These are phyloP conservation scores for Hyphopichia wangnamkhiaoensis DNA, from an alignment of 1,139 yeast species.

Conservation along the genomic window DNA sequence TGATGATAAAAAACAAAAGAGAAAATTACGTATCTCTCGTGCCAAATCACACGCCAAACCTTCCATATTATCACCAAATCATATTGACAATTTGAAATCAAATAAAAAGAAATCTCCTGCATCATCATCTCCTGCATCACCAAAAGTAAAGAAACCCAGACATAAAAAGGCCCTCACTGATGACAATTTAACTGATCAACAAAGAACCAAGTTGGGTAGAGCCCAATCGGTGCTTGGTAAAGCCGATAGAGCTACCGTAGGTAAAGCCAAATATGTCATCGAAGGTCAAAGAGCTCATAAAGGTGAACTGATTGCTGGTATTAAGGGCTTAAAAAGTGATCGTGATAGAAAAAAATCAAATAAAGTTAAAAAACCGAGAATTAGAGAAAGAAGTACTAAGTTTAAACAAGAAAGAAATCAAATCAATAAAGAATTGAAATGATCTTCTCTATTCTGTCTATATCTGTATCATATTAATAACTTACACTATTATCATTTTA, in stretches of 20 bases:
- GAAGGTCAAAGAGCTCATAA: slow-evolving; percentile 86
- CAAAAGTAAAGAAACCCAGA: slow-evolving; percentile 21
- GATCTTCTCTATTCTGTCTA: neutral
- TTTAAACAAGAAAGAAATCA: slow-evolving; percentile 45
- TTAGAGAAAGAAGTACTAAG: slow-evolving; percentile 64
- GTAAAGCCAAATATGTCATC: slow-evolving; percentile 41
- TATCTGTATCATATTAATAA: neutral
- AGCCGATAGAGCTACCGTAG: slow-evolving; percentile 73
- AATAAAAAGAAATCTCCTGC: slow-evolving; percentile 13
- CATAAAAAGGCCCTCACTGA: slow-evolving; percentile 20
- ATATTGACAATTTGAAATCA: slow-evolving; percentile 35
- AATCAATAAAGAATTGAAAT: slow-evolving; percentile 14
- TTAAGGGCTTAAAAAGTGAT: slow-evolving; percentile 51
- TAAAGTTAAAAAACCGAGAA: slow-evolving; percentile 63
- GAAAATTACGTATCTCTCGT: slow-evolving; percentile 78
- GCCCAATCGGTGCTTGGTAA: slow-evolving; percentile 74
- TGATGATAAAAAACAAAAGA: slow-evolving; percentile 41
- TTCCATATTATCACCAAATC: slow-evolving; percentile 47
- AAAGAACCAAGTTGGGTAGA: slow-evolving; percentile 78
- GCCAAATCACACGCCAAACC: slow-evolving; percentile 63
- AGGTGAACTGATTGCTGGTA: slow-evolving; percentile 61
- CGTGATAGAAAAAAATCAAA: slow-evolving; percentile 27
- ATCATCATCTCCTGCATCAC: slow-evolving; percentile 12
- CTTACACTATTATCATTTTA: neutral
- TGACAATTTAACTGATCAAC: slow-evolving; percentile 52